Base-by-base conservation (phyloP, 2,329 filamentous ascomycete species). In the Fusarium paranaense region DNA sequence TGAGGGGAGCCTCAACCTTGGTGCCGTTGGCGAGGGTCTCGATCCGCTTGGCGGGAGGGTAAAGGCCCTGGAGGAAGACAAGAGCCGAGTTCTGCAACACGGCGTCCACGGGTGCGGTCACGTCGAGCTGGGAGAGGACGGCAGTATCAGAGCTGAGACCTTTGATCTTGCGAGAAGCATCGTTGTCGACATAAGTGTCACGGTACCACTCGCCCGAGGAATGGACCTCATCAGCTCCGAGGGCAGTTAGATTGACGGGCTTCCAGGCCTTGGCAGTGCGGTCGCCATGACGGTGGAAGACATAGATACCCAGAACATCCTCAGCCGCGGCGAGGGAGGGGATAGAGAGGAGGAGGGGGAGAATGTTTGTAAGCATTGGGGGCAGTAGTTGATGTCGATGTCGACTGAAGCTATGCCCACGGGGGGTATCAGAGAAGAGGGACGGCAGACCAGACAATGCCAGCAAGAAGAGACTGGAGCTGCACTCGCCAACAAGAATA, bases 271-370 rank as follows among this genome's bases (percentile, higher is more conserved):
- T 98, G 72, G 94, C 85, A 1, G 95, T 96, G 65, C 95, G 91
- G 83, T 98, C 95, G 67, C 95, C 95, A 85, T 98, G 95, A 54
- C 95, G 93, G 77, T 94, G 91, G 86, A 97, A 97, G 83, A 98
- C 91, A 83, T 95, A 97, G 54, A 92, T 91, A 62, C 95, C 95
- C 18, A 97, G 87, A 32, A 97, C 87, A 1, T 91, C 93, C 85
- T 97, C 94, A 22, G 84, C 84, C 71, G 76, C 54, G 82, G 79
- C 56, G 68, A 84, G 70, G 58, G 85, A 76, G 62, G 83, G 80
- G 58, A 85, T 78, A 47, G 85, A 81, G 70, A 86, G 72, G 47
- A 76, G 67, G 52, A 78, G 74, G 67, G 87, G 76, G 66, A 86
- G 69, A 27, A 83, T 78, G 70, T 85, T 85, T 75, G 82, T 75